Percentiles rank a stretch among this genome's conserved stretches.
Conservation (phyloP, 108 stramenopile genomes). For the Seminavis robusta region DNA sequence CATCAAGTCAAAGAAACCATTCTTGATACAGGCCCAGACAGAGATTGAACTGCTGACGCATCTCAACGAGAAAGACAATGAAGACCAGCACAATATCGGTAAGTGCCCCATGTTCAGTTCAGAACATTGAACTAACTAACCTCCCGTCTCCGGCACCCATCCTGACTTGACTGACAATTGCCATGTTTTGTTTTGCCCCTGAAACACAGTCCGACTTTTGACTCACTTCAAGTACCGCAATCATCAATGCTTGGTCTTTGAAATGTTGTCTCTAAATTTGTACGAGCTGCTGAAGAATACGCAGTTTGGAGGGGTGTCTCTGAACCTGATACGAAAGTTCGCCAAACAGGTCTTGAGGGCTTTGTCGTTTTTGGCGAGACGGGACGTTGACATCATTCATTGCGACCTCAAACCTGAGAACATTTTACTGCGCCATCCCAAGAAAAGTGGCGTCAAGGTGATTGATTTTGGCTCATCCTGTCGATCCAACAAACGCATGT, state of each 20-base stretch:
- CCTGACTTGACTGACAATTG: too few species aligned
- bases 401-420: constrained; percentile 99
- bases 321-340: constrained; percentile 96
- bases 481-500: constrained; percentile 86
- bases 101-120: constrained; percentile 9
- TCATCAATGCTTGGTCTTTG: constrained; percentile 97
- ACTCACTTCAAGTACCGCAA: constrained; percentile 89
- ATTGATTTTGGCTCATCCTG: constrained; percentile 99
- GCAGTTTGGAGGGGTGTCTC: constrained; percentile 94
- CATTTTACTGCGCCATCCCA: constrained; percentile 92
- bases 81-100: constrained; percentile 88
- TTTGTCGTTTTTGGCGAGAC: constrained; percentile 82
- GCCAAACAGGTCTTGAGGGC: constrained; percentile 94
- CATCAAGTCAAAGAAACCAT: constrained; percentile 96
- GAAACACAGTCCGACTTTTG: constrained; percentile 76
- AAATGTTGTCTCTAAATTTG: constrained; percentile 96
- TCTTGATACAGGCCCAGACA: constrained; percentile 94
- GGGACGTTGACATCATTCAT: constrained; percentile 94
- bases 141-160: too few species aligned
- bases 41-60: constrained; percentile 90
- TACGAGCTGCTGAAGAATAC: constrained; percentile 97
- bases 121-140: not conserved
- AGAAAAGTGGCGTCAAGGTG: constrained; percentile 94
- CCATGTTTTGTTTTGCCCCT: too few species aligned
- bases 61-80: constrained; percentile 67